phyloP scores from a whole-genome alignment of 176 grass and related monocot genomes.

The Hsuehochloa calcarea region DNA sequence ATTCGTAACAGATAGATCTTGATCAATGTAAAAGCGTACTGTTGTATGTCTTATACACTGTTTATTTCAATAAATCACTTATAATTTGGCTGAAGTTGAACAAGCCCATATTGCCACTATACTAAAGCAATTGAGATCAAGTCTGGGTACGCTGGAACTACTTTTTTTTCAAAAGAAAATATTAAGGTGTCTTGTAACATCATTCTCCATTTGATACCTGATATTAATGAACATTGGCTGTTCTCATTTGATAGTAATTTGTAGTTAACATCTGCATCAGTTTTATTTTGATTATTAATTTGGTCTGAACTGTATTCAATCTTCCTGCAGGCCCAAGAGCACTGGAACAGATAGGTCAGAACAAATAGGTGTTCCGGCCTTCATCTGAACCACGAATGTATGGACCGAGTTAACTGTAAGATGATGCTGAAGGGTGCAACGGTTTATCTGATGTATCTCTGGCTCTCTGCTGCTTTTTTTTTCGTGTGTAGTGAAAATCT shows the following conservation, averaged over 20 bases:
- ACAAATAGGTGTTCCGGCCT: not conserved
- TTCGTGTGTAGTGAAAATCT: constrained; percentile 38
- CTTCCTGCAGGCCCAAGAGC: constrained; percentile 39
- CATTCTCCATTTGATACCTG: not conserved
- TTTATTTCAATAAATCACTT: not conserved
- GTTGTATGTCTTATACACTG: not conserved
- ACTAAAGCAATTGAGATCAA: too few species aligned
- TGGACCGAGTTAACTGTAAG: not conserved
- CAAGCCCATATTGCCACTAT: not conserved
- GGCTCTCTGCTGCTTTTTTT: not conserved
- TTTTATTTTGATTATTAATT: not conserved
- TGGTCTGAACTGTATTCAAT: constrained; percentile 4
- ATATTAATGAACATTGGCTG: not conserved
- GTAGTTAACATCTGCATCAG: not conserved
- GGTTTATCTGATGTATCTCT: constrained; percentile 17
- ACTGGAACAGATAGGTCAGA: constrained; percentile 26
- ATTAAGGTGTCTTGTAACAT: not conserved
- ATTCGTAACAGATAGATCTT: too few species aligned
- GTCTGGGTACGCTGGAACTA: not conserved
- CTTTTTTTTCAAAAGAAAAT: too few species aligned
- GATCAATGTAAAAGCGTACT: too few species aligned
- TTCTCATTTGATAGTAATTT: not conserved
- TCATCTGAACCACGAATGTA: not conserved
- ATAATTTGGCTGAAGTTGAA: not conserved
- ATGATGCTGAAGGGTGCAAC: not conserved